A percentile compares a stretch with the other conserved stretches of the same genome.
Conservation (phyloP, 257 asterid genomes). For the Dorcoceras hygrometricum region DNA sequence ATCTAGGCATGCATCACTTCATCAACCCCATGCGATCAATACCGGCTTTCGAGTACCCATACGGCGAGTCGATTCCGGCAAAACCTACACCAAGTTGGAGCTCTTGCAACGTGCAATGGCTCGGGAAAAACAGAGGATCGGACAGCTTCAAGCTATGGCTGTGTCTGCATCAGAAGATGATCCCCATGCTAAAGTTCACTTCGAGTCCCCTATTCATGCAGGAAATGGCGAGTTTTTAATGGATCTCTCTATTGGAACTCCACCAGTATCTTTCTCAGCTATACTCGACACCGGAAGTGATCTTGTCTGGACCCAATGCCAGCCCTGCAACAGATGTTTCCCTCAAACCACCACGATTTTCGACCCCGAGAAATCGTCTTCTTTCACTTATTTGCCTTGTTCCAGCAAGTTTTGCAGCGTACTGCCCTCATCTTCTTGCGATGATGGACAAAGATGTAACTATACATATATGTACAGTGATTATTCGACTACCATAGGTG, state of each 20-base stretch:
- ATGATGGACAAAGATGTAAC: slow-evolving; percentile 26
- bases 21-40: slow-evolving; percentile 7
- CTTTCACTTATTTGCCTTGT: slow-evolving; percentile 32
- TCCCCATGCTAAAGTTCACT: background rate
- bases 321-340: slow-evolving; percentile 42
- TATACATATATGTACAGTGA: slow-evolving; percentile 42
- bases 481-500: slow-evolving; percentile 37
- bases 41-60: slow-evolving; percentile 51
- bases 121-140: slow-evolving; percentile 52
- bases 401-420: slow-evolving; percentile 33
- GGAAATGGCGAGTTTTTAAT: slow-evolving; percentile 48
- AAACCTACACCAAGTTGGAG: slow-evolving; percentile 57
- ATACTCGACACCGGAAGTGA: slow-evolving; percentile 54
- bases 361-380: slow-evolving; percentile 37
- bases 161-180: slow-evolving; percentile 27
- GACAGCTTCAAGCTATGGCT: slow-evolving; percentile 42
- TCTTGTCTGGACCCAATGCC: slow-evolving; percentile 46
- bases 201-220: slow-evolving; percentile 32
- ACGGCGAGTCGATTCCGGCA: slow-evolving; percentile 53
- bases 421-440: slow-evolving; percentile 33
- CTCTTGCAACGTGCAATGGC: slow-evolving; percentile 59
- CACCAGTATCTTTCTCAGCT: slow-evolving; percentile 34
- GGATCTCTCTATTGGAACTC: slow-evolving; percentile 39
- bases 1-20: slow-evolving; percentile 30
- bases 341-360: slow-evolving; percentile 37